Conservation (phyloP, 2,329 filamentous ascomycete species). For the Xylariaceae sp. region DNA sequence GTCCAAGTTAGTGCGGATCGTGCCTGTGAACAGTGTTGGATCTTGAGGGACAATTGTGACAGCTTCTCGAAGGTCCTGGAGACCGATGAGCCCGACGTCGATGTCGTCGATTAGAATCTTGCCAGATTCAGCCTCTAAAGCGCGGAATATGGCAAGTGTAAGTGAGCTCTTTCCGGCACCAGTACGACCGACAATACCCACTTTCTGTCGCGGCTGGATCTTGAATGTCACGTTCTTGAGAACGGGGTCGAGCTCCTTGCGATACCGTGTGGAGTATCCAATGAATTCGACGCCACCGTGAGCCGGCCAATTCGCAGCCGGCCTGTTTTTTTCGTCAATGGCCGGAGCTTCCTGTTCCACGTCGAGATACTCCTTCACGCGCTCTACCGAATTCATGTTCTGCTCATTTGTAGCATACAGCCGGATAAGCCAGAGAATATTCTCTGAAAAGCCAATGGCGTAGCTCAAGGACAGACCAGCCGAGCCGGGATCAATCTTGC, state of each 20-base stretch:
- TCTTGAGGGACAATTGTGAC: conserved; percentile 99
- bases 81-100: conserved; percentile 84
- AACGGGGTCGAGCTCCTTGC: conserved; percentile 81
- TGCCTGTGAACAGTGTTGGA: conserved; percentile 89
- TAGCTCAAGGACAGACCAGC: conserved; percentile 94
- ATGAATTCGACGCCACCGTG: conserved; percentile 84
- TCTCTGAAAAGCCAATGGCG: conserved; percentile 94
- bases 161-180: conserved; percentile 96
- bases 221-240: conserved; percentile 81
- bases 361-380: conserved; percentile 94
- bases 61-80: conserved; percentile 87
- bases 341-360: conserved; percentile 88
- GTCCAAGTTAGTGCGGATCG: conserved; percentile 87
- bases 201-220: conserved; percentile 82
- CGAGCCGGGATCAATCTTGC: conserved; percentile 80
- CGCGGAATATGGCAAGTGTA: conserved; percentile 87
- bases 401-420: conserved; percentile 95
- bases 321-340: conserved; percentile 73
- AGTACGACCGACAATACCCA: conserved; percentile 92
- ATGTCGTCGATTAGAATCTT: conserved; percentile 87
- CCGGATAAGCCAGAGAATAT: conserved; percentile 92
- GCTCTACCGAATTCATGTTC: conserved; percentile 99
- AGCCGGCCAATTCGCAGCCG: conserved; percentile 77
- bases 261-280: conserved; percentile 84
- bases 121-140: conserved; percentile 84